These are phyloP conservation scores for Eucalyptus dawsonii DNA, from an alignment of 345 rosid genomes.

Conservation along the genomic window DNA sequence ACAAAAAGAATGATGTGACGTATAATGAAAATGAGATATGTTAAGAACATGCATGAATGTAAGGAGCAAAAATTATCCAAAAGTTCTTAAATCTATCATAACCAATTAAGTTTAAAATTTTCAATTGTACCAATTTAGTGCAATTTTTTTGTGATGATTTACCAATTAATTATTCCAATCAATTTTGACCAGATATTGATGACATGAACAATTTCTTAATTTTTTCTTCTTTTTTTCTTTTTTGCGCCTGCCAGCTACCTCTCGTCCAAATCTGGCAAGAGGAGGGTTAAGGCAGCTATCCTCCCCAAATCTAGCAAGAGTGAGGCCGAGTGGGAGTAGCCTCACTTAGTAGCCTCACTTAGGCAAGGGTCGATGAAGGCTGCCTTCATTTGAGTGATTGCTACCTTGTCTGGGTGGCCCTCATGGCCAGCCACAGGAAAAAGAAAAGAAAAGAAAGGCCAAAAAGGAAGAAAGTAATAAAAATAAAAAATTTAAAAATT, in stretches of 20 bases:
- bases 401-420: neutral
- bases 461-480: too few relatives aligned
- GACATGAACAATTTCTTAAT: too few relatives aligned
- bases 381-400: neutral
- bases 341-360: neutral
- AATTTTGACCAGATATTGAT: too few relatives aligned
- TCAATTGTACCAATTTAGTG: too few relatives aligned
- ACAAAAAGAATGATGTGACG: neutral
- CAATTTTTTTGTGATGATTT: too few relatives aligned
- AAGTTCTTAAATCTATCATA: neutral
- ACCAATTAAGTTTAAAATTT: too few relatives aligned
- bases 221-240: too few relatives aligned
- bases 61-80: neutral
- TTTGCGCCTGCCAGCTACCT: fast-evolving
- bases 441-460: too few relatives aligned
- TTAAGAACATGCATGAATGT: neutral
- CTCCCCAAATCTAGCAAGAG: neutral
- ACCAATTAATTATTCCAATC: too few relatives aligned
- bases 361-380: neutral
- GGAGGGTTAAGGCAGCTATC: neutral
- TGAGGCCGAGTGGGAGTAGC: fast-evolving
- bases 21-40: neutral
- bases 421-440: too few relatives aligned
- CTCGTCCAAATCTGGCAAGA: neutral
- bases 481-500: too few relatives aligned